A percentile compares a stretch with the other conserved stretches of the same genome.
Evolutionary conservation across 2,329 filamentous ascomycete genomes (phyloP).

Genomic region (Phialophora macrospora): DNA sequence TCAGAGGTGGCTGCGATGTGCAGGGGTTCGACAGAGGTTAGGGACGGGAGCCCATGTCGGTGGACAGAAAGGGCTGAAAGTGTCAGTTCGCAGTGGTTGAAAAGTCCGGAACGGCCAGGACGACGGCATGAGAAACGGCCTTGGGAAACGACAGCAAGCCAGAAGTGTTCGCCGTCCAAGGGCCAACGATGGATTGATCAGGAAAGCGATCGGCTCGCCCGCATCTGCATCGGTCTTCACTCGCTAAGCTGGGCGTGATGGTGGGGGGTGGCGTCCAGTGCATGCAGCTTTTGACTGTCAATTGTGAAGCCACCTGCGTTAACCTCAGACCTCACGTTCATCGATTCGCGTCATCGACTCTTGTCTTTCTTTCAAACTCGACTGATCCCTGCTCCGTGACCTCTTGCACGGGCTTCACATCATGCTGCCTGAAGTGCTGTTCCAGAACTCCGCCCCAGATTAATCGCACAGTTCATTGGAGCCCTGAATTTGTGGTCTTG

Average conservation of each 20-base stretch:
- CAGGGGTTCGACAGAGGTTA: not conserved
- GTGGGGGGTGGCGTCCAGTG: not conserved
- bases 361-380: not conserved
- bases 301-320: not conserved
- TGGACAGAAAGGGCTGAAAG: not conserved
- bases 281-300: not conserved
- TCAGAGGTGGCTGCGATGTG: not conserved
- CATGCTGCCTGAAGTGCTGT: not conserved
- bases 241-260: conserved; percentile 9
- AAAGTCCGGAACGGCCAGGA: conserved; percentile 28
- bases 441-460: not conserved
- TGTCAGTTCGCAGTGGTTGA: conserved; percentile 5
- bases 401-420: not conserved
- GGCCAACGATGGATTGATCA: conserved; percentile 1
- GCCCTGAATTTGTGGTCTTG: not conserved
- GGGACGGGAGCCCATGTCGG: not conserved
- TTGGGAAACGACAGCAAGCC: no score
- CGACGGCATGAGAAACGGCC: conserved; percentile 4
- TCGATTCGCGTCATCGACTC: conserved; percentile 1
- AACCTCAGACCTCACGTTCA: conserved; percentile 1
- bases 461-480: not conserved
- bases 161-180: not conserved
- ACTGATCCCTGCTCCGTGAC: not conserved
- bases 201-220: conserved; percentile 10
- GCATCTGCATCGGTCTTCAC: conserved; percentile 14